A percentile compares a stretch with the other conserved stretches of the same genome.
Conservation (phyloP, 2,329 filamentous ascomycete species). For the Penicillium sp. region DNA sequence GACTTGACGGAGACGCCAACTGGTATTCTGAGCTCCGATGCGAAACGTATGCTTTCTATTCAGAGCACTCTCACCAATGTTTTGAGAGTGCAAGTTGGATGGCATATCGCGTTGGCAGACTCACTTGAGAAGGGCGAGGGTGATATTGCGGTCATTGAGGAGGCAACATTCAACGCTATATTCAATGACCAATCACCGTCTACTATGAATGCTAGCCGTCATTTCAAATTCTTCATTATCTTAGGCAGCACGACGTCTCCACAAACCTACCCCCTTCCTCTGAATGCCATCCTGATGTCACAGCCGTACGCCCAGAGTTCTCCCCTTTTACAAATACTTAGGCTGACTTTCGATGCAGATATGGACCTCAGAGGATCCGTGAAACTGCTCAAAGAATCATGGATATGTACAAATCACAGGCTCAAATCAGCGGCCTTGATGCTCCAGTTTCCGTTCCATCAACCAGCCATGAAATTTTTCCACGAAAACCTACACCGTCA, state of each 20-base stretch:
- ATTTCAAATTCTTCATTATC: slow-evolving; percentile 23
- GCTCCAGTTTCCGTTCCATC: background rate
- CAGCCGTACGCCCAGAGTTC: slow-evolving; percentile 26
- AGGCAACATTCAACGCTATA: slow-evolving; percentile 21
- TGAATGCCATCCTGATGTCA: slow-evolving; percentile 23
- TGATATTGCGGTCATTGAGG: slow-evolving; percentile 31
- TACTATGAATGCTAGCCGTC: background rate
- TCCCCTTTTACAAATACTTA: background rate
- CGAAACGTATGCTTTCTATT: slow-evolving; percentile 30
- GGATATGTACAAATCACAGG: slow-evolving; percentile 1
- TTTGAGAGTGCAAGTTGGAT: slow-evolving; percentile 22
- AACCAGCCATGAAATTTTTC: background rate
- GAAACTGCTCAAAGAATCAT: slow-evolving; percentile 19
- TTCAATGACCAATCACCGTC: slow-evolving; percentile 7
- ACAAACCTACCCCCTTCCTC: background rate
- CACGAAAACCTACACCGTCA: background rate
- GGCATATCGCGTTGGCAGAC: slow-evolving; percentile 28
- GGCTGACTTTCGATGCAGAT: slow-evolving; percentile 19
- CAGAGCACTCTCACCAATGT: slow-evolving; percentile 26
- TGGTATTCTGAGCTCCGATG: slow-evolving; percentile 25
- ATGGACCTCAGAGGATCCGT: slow-evolving; percentile 28
- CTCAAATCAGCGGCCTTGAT: background rate
- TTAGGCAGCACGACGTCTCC: slow-evolving; percentile 13
- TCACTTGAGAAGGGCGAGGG: slow-evolving; percentile 20
- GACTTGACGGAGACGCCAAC: slow-evolving; percentile 21